Evolutionary conservation across 345 rosid species (phyloP).

Genomic region (Hypericum androsaemum): DNA sequence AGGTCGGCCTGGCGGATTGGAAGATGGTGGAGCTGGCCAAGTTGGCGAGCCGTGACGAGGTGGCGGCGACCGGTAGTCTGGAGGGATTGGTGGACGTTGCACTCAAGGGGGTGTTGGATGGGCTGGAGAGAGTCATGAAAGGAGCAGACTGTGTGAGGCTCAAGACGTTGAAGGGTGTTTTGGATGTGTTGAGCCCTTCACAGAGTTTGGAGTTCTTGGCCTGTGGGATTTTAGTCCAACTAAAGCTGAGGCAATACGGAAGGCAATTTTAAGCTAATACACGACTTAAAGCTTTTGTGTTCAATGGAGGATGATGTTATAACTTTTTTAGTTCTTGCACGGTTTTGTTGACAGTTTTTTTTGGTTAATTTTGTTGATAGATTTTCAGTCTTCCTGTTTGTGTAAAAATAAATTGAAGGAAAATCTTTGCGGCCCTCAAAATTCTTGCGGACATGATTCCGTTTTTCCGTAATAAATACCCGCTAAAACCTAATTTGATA

Average conservation of each 20-base stretch:
- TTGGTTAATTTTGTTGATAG: too few species aligned
- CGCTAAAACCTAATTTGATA: too few species aligned
- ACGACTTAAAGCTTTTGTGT: too few species aligned
- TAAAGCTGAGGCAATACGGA: constrained; percentile 50
- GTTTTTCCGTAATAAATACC: too few species aligned
- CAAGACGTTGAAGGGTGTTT: constrained; percentile 59
- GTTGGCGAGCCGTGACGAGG: constrained; percentile 21
- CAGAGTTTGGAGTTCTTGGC: constrained; percentile 63
- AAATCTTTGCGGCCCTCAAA: too few species aligned
- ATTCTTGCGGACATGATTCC: too few species aligned
- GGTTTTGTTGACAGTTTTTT: too few species aligned
- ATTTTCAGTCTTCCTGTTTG: too few species aligned
- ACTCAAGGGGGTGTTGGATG: constrained; percentile 25
- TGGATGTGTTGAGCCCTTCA: constrained; percentile 51
- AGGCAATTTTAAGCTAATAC: not conserved
- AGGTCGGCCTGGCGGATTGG: constrained; percentile 55
- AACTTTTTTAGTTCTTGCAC: too few species aligned
- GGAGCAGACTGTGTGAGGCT: constrained; percentile 75
- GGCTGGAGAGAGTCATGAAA: constrained; percentile 63
- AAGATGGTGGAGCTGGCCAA: constrained; percentile 56
- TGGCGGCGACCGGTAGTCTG: constrained; percentile 3
- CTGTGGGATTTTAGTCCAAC: constrained; percentile 34
- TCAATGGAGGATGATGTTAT: too few species aligned
- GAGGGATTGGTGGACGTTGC: constrained; percentile 40
- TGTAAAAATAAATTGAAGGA: too few species aligned